Conservation (phyloP, 495 filamentous ascomycete species). For the Daldinia childiae region DNA sequence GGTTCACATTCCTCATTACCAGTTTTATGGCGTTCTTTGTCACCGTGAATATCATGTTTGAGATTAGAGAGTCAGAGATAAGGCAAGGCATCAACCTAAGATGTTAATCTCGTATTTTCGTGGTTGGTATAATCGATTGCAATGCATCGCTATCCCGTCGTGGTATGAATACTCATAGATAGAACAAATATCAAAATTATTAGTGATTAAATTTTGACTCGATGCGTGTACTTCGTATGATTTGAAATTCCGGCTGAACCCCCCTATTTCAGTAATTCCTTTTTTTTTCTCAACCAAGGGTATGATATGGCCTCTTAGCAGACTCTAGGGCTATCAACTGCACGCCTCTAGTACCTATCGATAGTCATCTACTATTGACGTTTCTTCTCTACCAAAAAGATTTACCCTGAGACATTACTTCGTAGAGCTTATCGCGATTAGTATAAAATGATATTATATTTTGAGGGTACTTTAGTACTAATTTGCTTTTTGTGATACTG, state of each 20-base stretch:
- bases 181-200: not conserved
- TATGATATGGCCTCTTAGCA: too few species aligned
- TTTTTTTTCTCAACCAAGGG: too few species aligned
- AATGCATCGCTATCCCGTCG: not conserved
- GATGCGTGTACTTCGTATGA: too few species aligned
- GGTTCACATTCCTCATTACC: slow-evolving; percentile 74
- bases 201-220: not conserved
- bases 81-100: slow-evolving; percentile 85
- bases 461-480: not conserved
- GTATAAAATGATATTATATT: not conserved
- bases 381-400: not conserved
- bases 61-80: slow-evolving; percentile 84
- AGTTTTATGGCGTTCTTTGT: slow-evolving; percentile 81
- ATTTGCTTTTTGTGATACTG: not conserved
- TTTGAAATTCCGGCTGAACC: too few species aligned
- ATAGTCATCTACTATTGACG: too few species aligned
- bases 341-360: too few species aligned
- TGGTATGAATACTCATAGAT: slow-evolving; percentile 11
- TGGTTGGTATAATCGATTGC: not conserved
- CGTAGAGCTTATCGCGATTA: not conserved
- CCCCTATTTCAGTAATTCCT: too few species aligned
- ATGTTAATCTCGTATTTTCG: slow-evolving; percentile 64
- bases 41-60: slow-evolving; percentile 95
- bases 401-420: not conserved
- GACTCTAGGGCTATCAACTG: too few species aligned